Evolutionary conservation across 169 alveolate genomes (phyloP).

Genomic region (Plasmodium reichenowi): DNA sequence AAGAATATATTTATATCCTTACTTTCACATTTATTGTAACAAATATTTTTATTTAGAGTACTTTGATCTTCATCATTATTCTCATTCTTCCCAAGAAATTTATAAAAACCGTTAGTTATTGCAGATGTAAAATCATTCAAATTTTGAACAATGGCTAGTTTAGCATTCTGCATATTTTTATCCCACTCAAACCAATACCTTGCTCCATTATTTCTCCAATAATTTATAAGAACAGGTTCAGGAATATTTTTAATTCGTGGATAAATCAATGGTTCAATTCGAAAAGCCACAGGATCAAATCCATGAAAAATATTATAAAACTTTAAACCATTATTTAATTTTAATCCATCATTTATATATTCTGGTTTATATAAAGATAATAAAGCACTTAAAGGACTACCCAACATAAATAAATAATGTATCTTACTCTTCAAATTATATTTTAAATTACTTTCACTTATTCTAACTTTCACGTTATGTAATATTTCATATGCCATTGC

Average conservation of each 20-base stretch:
- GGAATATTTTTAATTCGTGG: constrained; percentile 82
- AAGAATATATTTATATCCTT: constrained; percentile 78
- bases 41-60: constrained; percentile 51
- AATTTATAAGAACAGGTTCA: constrained; percentile 88
- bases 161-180: constrained; percentile 85
- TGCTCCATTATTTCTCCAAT: constrained; percentile 89
- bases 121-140: constrained; percentile 83
- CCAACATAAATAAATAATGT: constrained; percentile 87
- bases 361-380: constrained; percentile 84
- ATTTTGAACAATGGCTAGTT: constrained; percentile 79
- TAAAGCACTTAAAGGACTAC: constrained; percentile 89
- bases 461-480: constrained; percentile 65
- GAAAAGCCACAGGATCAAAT: constrained; percentile 88
- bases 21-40: constrained; percentile 77
- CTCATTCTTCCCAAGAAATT: constrained; percentile 76
- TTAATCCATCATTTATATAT: constrained; percentile 82
- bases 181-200: constrained; percentile 91
- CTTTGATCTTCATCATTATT: constrained; percentile 77
- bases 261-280: constrained; percentile 88
- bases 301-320: constrained; percentile 89
- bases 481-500: constrained; percentile 87
- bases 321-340: constrained; percentile 80
- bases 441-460: constrained; percentile 55
- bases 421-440: constrained; percentile 82
- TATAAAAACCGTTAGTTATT: constrained; percentile 78